Evolutionary conservation across 2,329 filamentous ascomycete genomes (phyloP).

Genomic region (Alternaria sp.): DNA sequence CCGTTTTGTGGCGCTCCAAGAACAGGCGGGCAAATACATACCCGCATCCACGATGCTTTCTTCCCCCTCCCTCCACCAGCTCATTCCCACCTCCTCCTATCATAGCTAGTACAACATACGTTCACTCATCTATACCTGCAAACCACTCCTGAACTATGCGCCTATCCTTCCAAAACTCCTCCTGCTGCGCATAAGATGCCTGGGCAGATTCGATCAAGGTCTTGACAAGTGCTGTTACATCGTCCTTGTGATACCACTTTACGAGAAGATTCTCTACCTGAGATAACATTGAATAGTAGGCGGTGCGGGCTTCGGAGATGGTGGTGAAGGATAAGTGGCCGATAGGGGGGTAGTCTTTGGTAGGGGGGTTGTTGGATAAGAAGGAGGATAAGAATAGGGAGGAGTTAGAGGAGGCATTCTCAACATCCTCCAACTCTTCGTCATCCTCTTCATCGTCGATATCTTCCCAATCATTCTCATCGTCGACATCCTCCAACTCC

Average conservation of each 20-base stretch:
- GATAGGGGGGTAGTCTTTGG: background rate
- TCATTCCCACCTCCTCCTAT: background rate
- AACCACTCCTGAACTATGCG: background rate
- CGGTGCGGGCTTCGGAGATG: background rate
- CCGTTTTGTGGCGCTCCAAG: background rate
- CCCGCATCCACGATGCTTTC: background rate
- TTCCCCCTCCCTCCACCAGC: background rate
- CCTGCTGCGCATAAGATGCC: background rate
- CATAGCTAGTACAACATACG: background rate
- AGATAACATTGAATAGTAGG: fast-evolving
- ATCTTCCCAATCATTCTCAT: too few species aligned
- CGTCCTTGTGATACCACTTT: background rate
- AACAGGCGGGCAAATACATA: background rate
- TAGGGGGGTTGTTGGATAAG: background rate
- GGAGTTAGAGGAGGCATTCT: background rate
- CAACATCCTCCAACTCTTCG: too few species aligned
- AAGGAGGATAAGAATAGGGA: background rate
- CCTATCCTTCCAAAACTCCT: background rate
- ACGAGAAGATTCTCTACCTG: background rate
- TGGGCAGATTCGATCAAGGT: background rate
- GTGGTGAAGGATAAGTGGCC: background rate
- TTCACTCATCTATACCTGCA: background rate
- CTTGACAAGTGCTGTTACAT: background rate
- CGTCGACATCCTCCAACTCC: background rate
- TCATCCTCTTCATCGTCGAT: too few species aligned